Percentiles rank a stretch among this genome's conserved stretches.
Evolutionary conservation across 1,139 yeast species (phyloP).

Genomic region (Torulaspora globosa): DNA sequence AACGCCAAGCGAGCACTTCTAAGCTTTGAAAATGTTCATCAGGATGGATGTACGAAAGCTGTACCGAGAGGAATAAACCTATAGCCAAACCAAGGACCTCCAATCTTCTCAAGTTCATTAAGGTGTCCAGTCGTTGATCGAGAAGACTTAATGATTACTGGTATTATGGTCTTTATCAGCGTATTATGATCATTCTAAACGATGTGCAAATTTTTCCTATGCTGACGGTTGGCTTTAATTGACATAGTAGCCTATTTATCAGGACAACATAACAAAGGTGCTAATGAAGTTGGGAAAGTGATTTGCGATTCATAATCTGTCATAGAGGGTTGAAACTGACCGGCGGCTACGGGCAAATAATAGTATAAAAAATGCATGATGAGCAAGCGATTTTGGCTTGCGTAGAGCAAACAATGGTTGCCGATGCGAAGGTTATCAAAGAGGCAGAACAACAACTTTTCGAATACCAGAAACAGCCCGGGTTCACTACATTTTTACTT

Average conservation of each 20-base stretch:
- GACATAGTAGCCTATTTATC: background rate
- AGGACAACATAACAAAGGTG: background rate
- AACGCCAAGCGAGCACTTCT: constrained; percentile 51
- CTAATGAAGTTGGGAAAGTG: too few species aligned
- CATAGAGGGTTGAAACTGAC: background rate
- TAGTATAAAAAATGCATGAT: constrained; percentile 44
- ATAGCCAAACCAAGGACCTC: constrained; percentile 2
- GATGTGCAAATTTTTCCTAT: constrained; percentile 8
- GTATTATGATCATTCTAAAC: constrained; percentile 1
- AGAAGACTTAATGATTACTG: background rate
- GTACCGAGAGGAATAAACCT: constrained; percentile 61
- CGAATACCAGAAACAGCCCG: constrained; percentile 51
- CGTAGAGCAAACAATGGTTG: constrained; percentile 74
- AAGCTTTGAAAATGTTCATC: constrained; percentile 94
- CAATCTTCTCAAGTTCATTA: constrained; percentile 1
- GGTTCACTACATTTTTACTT: constrained; percentile 55
- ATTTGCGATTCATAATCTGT: background rate
- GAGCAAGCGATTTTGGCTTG: constrained; percentile 63
- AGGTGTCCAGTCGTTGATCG: background rate
- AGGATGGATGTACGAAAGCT: constrained; percentile 88
- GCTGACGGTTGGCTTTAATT: background rate
- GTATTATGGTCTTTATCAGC: background rate
- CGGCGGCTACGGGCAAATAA: background rate
- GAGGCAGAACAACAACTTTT: constrained; percentile 67
- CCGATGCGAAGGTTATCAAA: constrained; percentile 58